A percentile compares a stretch with the other conserved stretches of the same genome.
phyloP scores from a whole-genome alignment of 768 basidiomycete genomes.

The Tephrocybe rancida region DNA sequence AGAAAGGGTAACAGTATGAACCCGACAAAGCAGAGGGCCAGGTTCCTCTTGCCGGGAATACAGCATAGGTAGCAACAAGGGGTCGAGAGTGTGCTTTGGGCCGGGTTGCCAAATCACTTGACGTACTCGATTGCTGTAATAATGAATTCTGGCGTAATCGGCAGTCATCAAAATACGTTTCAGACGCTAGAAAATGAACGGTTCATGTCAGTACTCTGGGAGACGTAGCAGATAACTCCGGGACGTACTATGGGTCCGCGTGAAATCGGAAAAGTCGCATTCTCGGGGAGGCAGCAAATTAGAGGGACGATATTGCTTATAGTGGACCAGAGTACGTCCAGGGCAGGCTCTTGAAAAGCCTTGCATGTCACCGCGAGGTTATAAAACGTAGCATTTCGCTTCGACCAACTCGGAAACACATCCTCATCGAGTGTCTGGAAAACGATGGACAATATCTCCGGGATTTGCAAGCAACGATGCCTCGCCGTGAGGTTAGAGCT shows the following conservation, averaged over 20 bases:
- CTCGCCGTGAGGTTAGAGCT: too few relatives aligned
- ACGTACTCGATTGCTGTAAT: neutral
- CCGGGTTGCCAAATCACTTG: neutral
- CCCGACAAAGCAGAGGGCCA: neutral
- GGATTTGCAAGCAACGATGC: too few relatives aligned
- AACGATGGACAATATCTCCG: neutral
- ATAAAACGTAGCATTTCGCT: neutral
- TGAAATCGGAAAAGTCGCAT: neutral
- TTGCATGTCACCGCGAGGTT: slow-evolving; percentile 7
- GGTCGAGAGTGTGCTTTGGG: neutral
- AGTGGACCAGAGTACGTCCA: neutral
- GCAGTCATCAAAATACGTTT: neutral
- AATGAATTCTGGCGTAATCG: neutral
- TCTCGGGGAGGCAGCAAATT: neutral
- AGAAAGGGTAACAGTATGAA: neutral
- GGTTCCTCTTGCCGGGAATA: neutral
- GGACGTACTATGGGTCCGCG: neutral
- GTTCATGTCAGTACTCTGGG: neutral
- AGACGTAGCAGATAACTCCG: neutral
- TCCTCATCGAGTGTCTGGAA: neutral
- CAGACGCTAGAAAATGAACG: neutral
- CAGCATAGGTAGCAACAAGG: neutral
- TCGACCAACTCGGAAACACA: neutral
- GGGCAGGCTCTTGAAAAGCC: neutral
- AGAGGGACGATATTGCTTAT: neutral